Evolutionary conservation across 2,329 filamentous ascomycete genomes (phyloP).

Genomic region (Thielaviopsis musarum): DNA sequence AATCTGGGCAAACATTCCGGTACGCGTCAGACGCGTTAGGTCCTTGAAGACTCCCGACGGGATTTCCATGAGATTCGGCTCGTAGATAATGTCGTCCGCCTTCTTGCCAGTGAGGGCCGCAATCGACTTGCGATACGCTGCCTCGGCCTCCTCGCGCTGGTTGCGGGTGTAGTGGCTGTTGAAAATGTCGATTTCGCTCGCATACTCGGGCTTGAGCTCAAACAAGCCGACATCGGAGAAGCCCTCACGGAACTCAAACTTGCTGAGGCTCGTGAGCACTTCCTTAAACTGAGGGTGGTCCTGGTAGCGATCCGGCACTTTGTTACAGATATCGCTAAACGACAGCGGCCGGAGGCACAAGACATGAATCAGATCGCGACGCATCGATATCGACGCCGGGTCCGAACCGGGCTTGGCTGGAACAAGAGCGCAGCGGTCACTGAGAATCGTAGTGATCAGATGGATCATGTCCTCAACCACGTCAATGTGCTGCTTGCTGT

Average conservation of each 20-base stretch:
- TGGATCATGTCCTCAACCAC: conserved; percentile 94
- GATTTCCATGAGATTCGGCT: conserved; percentile 67
- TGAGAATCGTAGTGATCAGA: conserved; percentile 76
- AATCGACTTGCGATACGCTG: conserved; percentile 71
- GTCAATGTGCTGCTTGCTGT: conserved; percentile 77
- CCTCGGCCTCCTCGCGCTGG: conserved; percentile 87
- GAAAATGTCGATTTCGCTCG: conserved; percentile 86
- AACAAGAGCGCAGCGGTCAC: conserved; percentile 69
- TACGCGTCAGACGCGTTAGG: conserved; percentile 65
- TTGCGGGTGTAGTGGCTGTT: conserved; percentile 95
- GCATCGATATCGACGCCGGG: conserved; percentile 53
- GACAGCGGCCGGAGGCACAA: conserved; percentile 93
- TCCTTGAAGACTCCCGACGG: conserved; percentile 59
- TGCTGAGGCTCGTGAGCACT: conserved; percentile 74
- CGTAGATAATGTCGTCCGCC: conserved; percentile 72
- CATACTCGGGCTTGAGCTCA: conserved; percentile 70
- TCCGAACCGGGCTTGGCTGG: conserved; percentile 43
- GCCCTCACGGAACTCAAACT: conserved; percentile 78
- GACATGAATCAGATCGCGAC: conserved; percentile 80
- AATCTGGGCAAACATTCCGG: conserved; percentile 74
- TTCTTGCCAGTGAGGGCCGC: conserved; percentile 74
- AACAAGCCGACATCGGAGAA: conserved; percentile 87
- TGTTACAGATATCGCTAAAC: conserved; percentile 76
- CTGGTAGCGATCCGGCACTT: conserved; percentile 74
- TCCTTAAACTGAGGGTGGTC: conserved; percentile 79